Percentiles rank a stretch among this genome's conserved stretches.
phyloP scores from a whole-genome alignment of 2,329 filamentous ascomycete genomes.

The Tetracladium maxilliforme region DNA sequence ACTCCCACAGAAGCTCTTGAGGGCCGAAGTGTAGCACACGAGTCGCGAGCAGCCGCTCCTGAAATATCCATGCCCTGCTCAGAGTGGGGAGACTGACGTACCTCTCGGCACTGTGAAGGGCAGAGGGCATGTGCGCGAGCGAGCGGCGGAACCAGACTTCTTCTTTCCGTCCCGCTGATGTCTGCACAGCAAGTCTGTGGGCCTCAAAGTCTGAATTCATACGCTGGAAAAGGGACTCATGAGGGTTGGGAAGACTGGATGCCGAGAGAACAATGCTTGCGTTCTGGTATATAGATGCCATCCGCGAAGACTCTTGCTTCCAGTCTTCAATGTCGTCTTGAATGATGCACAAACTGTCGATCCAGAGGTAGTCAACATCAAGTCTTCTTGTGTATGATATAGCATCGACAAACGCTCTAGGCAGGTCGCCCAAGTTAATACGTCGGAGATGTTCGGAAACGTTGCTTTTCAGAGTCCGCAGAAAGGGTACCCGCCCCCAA shows the following conservation, averaged over 20 bases:
- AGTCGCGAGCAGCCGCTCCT: no score
- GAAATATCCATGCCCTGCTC: no score
- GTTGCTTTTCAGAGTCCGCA: slow-evolving; percentile 2
- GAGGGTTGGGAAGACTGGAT: no score
- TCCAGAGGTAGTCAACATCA: slow-evolving; percentile 14
- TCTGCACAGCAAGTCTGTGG: background rate
- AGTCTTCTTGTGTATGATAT: slow-evolving; percentile 11
- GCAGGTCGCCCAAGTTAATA: slow-evolving; percentile 6
- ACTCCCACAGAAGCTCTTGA: no score
- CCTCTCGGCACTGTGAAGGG: slow-evolving; percentile 5
- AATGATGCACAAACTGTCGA: slow-evolving; percentile 17
- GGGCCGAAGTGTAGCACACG: no score
- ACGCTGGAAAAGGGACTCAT: slow-evolving; percentile 3
- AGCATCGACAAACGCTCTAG: slow-evolving; percentile 11
- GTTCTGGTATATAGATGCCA: slow-evolving; percentile 11
- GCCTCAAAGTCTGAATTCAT: slow-evolving; percentile 1
- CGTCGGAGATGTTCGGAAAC: slow-evolving; percentile 3
- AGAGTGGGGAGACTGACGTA: slow-evolving; percentile 6
- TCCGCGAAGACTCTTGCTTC: slow-evolving; percentile 11
- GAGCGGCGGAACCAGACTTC: background rate
- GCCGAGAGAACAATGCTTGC: slow-evolving; percentile 11
- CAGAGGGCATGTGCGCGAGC: background rate
- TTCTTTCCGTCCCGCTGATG: background rate
- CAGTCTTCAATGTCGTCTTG: slow-evolving; percentile 14
- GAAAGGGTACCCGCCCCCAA: slow-evolving; percentile 10